phyloP scores from a whole-genome alignment of 2,329 filamentous ascomycete species.

The Phyllosticta capitalensis region DNA sequence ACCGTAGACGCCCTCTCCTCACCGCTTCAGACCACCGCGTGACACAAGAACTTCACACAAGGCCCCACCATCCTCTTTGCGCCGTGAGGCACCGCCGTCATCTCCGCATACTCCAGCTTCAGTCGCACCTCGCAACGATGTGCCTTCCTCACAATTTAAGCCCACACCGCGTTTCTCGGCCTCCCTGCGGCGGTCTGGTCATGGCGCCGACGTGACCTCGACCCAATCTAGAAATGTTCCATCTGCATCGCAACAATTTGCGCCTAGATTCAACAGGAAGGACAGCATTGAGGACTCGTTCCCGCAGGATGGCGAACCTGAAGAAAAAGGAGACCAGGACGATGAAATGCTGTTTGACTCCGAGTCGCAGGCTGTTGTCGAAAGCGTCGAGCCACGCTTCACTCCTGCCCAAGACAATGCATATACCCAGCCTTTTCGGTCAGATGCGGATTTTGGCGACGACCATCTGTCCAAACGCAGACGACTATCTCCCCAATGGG shows the following conservation, averaged over 20 bases:
- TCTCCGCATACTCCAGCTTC: slow-evolving; percentile 9
- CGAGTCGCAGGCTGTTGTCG: background rate
- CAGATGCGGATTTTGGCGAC: background rate
- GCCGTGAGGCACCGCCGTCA: slow-evolving; percentile 10
- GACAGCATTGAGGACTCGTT: slow-evolving; percentile 27
- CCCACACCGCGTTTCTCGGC: slow-evolving; percentile 27
- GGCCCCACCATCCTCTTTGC: slow-evolving; percentile 2
- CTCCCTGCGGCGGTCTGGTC: slow-evolving; percentile 5
- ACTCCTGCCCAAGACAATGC: background rate
- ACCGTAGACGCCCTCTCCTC: slow-evolving; percentile 20
- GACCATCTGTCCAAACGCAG: background rate
- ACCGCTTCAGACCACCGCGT: slow-evolving; percentile 23
- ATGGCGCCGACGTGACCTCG: background rate
- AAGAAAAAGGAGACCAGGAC: slow-evolving; percentile 14
- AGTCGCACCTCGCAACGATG: background rate
- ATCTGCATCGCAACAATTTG: slow-evolving; percentile 6
- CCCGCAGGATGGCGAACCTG: slow-evolving; percentile 13
- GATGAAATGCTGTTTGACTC: slow-evolving; percentile 21
- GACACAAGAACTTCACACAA: slow-evolving; percentile 11
- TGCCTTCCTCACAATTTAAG: slow-evolving; percentile 15
- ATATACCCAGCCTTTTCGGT: background rate
- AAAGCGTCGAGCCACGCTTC: background rate
- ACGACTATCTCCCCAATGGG: background rate
- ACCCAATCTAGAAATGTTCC: slow-evolving; percentile 2
- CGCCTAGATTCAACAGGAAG: slow-evolving; percentile 17